Evolutionary conservation across 495 filamentous ascomycete species (phyloP).

Genomic region (Neurospora sp.): DNA sequence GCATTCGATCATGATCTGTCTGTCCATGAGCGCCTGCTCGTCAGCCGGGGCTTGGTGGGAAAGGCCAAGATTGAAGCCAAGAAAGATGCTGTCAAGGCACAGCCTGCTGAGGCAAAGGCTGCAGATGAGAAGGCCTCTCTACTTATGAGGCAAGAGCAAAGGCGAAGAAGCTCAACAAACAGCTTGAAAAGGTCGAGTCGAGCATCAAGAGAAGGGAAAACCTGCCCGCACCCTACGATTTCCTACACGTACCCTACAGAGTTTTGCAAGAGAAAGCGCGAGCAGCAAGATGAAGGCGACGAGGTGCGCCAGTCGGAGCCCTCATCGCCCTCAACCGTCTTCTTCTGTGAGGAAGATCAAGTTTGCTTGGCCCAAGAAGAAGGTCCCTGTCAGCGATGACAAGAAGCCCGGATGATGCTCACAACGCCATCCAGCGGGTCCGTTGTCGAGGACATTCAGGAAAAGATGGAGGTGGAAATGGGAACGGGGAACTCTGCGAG

Average conservation of each 20-base stretch:
- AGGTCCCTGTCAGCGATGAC: constrained; percentile 20
- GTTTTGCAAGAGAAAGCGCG: neutral
- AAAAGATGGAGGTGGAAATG: constrained; percentile 44
- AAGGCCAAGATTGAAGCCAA: neutral
- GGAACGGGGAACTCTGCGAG: constrained; percentile 34
- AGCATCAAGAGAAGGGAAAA: constrained; percentile 39
- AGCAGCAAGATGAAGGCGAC: constrained; percentile 41
- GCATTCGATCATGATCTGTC: too few species aligned
- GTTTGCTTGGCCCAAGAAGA: constrained; percentile 61
- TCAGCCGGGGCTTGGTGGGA: too few species aligned
- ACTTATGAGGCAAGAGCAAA: constrained; percentile 22
- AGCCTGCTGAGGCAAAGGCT: constrained; percentile 19
- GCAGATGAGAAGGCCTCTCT: neutral
- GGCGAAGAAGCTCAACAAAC: constrained; percentile 38
- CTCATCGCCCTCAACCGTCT: constrained; percentile 28
- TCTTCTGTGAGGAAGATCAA: constrained; percentile 64
- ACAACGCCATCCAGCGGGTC: neutral
- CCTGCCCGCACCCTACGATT: neutral
- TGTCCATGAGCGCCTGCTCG: too few species aligned
- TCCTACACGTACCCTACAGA: neutral
- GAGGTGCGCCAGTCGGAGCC: constrained; percentile 36
- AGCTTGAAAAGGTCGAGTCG: constrained; percentile 41
- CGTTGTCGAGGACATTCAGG: neutral
- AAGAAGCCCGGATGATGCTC: neutral
- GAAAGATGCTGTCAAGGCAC: constrained; percentile 4